A percentile compares a stretch with the other conserved stretches of the same genome.
These are phyloP conservation scores for Sicyos edulis DNA, from an alignment of 306 rosid species.

Conservation along the genomic window DNA sequence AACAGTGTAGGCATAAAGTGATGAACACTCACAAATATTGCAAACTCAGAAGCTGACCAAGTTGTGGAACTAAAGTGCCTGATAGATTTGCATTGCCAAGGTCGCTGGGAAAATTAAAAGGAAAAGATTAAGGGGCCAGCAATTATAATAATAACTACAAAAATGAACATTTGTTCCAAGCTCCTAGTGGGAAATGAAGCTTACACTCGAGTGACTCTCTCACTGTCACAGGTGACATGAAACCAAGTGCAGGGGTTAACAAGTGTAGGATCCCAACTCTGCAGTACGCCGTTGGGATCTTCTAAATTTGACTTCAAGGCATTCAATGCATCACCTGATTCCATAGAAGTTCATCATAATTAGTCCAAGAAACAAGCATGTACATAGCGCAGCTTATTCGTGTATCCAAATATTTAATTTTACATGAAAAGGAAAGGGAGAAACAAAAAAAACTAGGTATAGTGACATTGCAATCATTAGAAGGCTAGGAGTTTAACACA, in stretches of 20 bases:
- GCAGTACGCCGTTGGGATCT: conserved; percentile 84
- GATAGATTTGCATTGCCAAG: conserved; percentile 92
- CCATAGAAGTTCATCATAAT: background rate
- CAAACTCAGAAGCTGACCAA: conserved; percentile 60
- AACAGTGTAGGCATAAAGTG: background rate
- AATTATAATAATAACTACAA: background rate
- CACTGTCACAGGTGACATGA: conserved; percentile 78
- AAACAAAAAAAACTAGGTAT: background rate
- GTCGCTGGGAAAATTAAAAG: conserved; percentile 46
- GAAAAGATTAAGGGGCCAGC: conserved; percentile 1
- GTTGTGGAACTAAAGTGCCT: conserved; percentile 64
- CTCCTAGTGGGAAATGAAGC: conserved; percentile 25
- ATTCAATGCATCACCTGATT: conserved; percentile 85
- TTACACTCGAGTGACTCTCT: conserved; percentile 86
- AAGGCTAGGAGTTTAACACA: background rate
- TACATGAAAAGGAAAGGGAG: background rate
- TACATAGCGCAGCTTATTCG: background rate
- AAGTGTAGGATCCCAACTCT: conserved; percentile 89
- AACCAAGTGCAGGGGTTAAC: conserved; percentile 98
- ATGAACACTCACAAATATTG: conserved; percentile 76
- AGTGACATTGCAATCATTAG: background rate
- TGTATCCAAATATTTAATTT: no score
- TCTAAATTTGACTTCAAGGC: conserved; percentile 58
- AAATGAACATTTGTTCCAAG: background rate
- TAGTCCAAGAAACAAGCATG: conserved; percentile 11